A percentile compares a stretch with the other conserved stretches of the same genome.
These are phyloP conservation scores for Neurospora sp. DNA, from an alignment of 495 filamentous ascomycete genomes.

Conservation along the genomic window DNA sequence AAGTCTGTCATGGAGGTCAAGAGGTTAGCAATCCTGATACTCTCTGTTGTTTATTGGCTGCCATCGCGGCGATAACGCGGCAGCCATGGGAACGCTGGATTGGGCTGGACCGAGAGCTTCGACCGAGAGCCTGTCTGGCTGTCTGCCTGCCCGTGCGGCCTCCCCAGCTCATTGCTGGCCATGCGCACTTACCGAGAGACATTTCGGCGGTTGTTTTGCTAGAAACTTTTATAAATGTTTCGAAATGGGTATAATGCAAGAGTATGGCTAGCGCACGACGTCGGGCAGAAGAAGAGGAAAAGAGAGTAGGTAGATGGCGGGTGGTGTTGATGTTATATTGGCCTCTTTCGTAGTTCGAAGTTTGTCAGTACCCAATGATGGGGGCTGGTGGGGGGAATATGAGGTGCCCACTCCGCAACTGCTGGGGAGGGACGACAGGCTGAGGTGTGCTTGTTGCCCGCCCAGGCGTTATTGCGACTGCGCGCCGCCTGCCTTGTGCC, in stretches of 20 bases:
- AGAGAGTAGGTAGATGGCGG: background rate
- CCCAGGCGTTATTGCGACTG: background rate
- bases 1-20: slow-evolving; percentile 10
- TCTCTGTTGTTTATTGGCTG: background rate
- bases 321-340: slow-evolving; percentile 1
- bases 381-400: background rate
- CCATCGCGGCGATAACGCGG: background rate
- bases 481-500: background rate
- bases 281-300: background rate
- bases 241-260: background rate
- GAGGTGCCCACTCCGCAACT: background rate
- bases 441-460: background rate
- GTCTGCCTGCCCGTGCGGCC: background rate
- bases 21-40: background rate
- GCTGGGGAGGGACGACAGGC: background rate
- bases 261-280: background rate
- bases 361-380: slow-evolving; percentile 18
- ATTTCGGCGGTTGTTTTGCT: slow-evolving; percentile 7
- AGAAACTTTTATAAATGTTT: background rate
- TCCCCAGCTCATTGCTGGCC: background rate
- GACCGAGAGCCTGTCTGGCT: slow-evolving; percentile 4
- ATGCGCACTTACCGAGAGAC: background rate
- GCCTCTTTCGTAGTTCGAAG: slow-evolving; percentile 5
- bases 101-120: background rate
- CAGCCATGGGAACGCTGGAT: background rate